Evolutionary conservation across 2,329 filamentous ascomycete genomes (phyloP).

Genomic region (Talaromyces sp.): DNA sequence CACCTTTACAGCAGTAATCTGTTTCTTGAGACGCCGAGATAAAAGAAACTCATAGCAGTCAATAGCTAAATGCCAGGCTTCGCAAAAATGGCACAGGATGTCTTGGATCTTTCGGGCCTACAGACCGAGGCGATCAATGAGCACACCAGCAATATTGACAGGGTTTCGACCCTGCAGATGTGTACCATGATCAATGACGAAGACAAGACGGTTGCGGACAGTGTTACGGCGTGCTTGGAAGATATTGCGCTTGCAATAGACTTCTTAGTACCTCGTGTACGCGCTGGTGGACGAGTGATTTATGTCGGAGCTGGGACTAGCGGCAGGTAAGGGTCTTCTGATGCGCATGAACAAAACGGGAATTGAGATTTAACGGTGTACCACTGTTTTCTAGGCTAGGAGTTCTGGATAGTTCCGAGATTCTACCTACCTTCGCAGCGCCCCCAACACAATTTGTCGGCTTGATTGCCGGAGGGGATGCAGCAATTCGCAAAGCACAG

Average conservation of each 20-base stretch:
- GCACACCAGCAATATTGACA: conserved; percentile 35
- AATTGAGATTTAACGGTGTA: neutral
- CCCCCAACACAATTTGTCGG: conserved; percentile 40
- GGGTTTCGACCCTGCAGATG: conserved; percentile 38
- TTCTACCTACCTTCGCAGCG: conserved; percentile 43
- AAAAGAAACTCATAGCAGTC: neutral
- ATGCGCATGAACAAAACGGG: neutral
- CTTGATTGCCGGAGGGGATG: conserved; percentile 43
- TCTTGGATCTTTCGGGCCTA: conserved; percentile 29
- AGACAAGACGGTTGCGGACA: conserved; percentile 32
- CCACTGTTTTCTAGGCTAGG: conserved; percentile 30
- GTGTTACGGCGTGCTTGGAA: conserved; percentile 32
- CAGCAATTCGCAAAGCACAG: conserved; percentile 39
- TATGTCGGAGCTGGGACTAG: conserved; percentile 47
- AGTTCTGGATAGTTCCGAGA: conserved; percentile 43
- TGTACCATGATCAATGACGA: conserved; percentile 40
- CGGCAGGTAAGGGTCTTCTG: conserved; percentile 32
- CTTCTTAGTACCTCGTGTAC: conserved; percentile 29
- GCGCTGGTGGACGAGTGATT: conserved; percentile 34
- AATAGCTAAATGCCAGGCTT: neutral
- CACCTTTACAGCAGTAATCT: neutral
- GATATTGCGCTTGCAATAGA: conserved; percentile 37
- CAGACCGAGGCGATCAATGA: conserved; percentile 41
- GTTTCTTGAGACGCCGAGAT: neutral
- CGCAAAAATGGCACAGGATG: conserved; percentile 18